phyloP scores from a whole-genome alignment of 176 grass and related monocot genomes.

The Carex scoparia region DNA sequence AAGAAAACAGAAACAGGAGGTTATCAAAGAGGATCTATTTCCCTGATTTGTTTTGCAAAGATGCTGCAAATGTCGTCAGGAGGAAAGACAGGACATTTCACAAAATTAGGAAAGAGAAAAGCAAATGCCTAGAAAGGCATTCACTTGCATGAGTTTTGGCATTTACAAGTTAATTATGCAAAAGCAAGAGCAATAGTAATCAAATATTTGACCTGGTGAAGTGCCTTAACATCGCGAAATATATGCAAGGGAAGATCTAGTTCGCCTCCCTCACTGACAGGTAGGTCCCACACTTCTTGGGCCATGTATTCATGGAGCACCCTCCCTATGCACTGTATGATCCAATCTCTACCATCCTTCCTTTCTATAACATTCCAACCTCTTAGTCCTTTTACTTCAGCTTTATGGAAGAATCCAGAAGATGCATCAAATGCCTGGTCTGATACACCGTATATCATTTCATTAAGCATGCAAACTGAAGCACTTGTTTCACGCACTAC shows the following conservation, averaged over 20 bases:
- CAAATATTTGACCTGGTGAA: conserved; percentile 62
- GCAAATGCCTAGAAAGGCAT: not conserved
- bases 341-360: conserved; percentile 38
- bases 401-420: conserved; percentile 48
- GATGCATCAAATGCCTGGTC: conserved; percentile 54
- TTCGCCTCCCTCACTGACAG: conserved; percentile 52
- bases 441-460: conserved; percentile 91
- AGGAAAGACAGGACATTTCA: not conserved
- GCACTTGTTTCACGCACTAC: conserved; percentile 54
- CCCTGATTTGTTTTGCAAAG: not conserved
- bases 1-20: not conserved
- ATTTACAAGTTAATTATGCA: conserved; percentile 23
- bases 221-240: conserved; percentile 55
- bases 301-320: conserved; percentile 79
- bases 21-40: not conserved
- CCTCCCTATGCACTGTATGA: conserved; percentile 67
- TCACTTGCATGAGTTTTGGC: not conserved
- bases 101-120: not conserved
- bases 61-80: not conserved
- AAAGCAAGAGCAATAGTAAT: conserved; percentile 1
- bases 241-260: conserved; percentile 57
- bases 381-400: conserved; percentile 26
- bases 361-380: conserved; percentile 44
- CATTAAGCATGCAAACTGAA: conserved; percentile 90
- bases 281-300: conserved; percentile 84